These are phyloP conservation scores for Mortierella sp. DNA, from an alignment of 371 early-diverging fungal species.

Conservation along the genomic window DNA sequence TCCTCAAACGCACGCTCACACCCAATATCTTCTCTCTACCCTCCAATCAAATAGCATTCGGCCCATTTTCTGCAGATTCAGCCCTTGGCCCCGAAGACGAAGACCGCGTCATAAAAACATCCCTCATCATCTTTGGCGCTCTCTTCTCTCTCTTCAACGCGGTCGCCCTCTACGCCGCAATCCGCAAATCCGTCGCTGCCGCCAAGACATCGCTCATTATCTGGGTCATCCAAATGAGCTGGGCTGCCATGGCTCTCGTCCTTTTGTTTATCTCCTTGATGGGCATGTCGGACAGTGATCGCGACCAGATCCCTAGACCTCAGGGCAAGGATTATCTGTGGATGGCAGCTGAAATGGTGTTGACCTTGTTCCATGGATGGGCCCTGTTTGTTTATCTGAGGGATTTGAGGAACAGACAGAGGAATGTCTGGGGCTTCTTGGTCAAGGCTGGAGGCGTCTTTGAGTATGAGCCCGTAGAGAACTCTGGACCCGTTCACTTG, in stretches of 20 bases:
- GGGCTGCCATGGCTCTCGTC: not conserved
- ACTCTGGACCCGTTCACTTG: not conserved
- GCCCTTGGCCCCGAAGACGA: slow-evolving; percentile 1
- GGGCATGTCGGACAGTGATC: slow-evolving; percentile 3
- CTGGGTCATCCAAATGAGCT: slow-evolving; percentile 7
- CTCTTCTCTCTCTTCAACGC: not conserved
- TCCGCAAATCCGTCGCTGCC: slow-evolving; percentile 22
- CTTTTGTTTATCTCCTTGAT: not conserved
- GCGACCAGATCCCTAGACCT: not conserved
- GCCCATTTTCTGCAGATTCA: not conserved
- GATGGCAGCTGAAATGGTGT: not conserved
- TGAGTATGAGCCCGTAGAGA: slow-evolving; percentile 10
- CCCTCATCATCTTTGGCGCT: not conserved
- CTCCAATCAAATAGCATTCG: not conserved
- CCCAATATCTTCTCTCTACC: not conserved
- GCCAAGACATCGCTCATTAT: slow-evolving; percentile 16
- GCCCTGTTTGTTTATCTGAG: slow-evolving; percentile 22
- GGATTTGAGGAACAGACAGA: slow-evolving; percentile 1
- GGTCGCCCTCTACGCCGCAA: slow-evolving; percentile 12
- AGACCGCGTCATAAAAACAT: slow-evolving; percentile 8
- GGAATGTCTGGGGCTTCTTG: slow-evolving; percentile 14
- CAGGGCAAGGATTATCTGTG: not conserved
- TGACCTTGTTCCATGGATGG: slow-evolving; percentile 21
- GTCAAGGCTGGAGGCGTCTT: slow-evolving; percentile 4
- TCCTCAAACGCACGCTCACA: not conserved